Evolutionary conservation across 192 early-diverging fungal species (phyloP), one percentile per base, ranked within the genome.

Genomic region (Rhizoclosmatium sp.): DNA sequence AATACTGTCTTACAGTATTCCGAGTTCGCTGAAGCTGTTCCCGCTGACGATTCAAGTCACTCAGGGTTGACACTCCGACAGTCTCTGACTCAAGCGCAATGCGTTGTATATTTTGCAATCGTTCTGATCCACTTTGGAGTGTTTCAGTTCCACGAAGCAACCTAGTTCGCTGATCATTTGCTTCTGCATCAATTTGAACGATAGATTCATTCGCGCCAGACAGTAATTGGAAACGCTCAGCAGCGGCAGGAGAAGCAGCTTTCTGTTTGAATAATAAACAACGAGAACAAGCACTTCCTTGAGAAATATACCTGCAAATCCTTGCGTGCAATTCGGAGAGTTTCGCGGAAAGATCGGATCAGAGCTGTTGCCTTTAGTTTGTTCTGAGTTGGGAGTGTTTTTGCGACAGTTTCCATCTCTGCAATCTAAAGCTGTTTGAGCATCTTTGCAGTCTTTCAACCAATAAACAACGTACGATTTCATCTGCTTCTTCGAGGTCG

Each of bases 71-170:
- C 40, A 93, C 92, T 4, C 97, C 97, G 47, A 97, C 86, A 3
- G 88, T 77, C 85, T 99, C 97, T 78, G 96, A 95, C 78, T 99
- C 96, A 40, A 97, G 85, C 19, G 96, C 97, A 65, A 99, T 83
- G 44, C 94, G 84, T 71, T 95, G 94, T 51, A 94, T 94, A 31
- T 95, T 92, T 80, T 96, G 92, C 79, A 99, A 80, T 47, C 96
- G 87, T 79, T 89, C 82, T 73, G 90, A 92, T 14, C 92, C 92
- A 39, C 92, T 85, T 71, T 92, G 89, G 51, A 99, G 83, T 56
- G 93, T 85, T 75, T 98, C 96, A 2, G 95, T 96, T 16, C 96
- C 95, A 46, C 86, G 87, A 69, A 97, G 78, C 68, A 99, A 85
- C 45, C 85, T 84, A 4, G 90, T 85, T 23, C 95, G 87, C 82